Conservation (phyloP, 2,329 filamentous ascomycete genomes). For the Blastomyces silverae region DNA sequence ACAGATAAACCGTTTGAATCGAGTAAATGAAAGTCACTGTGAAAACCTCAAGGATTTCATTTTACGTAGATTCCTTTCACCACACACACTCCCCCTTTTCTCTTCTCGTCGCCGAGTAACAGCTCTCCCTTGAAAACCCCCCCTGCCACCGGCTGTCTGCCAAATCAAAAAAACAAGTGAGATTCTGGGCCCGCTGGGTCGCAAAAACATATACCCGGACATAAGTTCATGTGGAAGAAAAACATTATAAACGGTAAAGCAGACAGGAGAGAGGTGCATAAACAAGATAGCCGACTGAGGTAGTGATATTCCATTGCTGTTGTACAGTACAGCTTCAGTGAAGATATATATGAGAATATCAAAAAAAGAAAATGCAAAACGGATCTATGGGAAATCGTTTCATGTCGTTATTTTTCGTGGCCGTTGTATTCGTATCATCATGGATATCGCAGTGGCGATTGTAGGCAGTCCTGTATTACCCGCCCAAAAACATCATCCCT, state of each 20-base stretch:
- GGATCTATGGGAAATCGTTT: constrained; percentile 17
- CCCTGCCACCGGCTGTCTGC: background rate
- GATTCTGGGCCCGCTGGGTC: background rate
- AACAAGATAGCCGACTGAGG: constrained; percentile 2
- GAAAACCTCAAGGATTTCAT: background rate
- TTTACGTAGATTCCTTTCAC: background rate
- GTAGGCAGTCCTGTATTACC: constrained; percentile 13
- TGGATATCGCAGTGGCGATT: background rate
- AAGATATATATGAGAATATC: constrained; percentile 17
- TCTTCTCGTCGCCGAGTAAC: background rate
- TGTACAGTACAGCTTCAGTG: constrained; percentile 16
- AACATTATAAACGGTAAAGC: background rate
- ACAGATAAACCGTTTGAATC: background rate
- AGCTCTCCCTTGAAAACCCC: background rate
- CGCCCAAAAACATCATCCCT: background rate
- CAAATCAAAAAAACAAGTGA: background rate
- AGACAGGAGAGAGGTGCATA: background rate
- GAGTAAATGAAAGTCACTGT: background rate
- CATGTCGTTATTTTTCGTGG: constrained; percentile 15
- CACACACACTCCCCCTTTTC: background rate
- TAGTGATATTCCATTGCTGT: constrained; percentile 9
- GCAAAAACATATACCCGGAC: background rate
- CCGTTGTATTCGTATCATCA: background rate
- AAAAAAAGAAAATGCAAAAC: constrained; percentile 7
- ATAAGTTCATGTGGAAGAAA: background rate